phyloP scores from a whole-genome alignment of 1,284 basidiomycete species.

The Mrakiaceae sp. region DNA sequence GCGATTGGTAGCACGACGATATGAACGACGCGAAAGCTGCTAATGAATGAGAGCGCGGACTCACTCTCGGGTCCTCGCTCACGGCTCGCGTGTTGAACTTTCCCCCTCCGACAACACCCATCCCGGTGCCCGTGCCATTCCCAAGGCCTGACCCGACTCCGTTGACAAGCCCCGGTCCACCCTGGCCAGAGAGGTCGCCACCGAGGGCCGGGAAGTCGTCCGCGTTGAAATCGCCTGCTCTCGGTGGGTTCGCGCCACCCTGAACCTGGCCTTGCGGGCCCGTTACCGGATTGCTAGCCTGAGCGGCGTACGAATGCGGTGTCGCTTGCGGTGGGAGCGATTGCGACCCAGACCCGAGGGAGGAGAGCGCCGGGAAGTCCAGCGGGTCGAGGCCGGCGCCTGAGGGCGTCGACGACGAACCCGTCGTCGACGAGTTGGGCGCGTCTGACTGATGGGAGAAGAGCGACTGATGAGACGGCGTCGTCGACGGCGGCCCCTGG shows the following conservation, averaged over 20 bases:
- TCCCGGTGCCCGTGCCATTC: conserved; percentile 9
- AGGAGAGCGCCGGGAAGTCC: conserved; percentile 14
- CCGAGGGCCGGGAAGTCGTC: conserved; percentile 28
- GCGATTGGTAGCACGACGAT: no score
- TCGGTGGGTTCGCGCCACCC: not conserved
- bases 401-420: not conserved
- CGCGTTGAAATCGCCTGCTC: conserved; percentile 17
- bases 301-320: conserved; percentile 23
- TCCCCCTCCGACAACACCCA: conserved; percentile 10
- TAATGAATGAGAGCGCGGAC: not conserved
- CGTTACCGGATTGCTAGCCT: conserved; percentile 16
- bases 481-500: conserved; percentile 15
- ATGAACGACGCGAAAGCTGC: not conserved
- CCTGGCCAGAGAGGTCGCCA: conserved; percentile 9
- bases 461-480: conserved; percentile 17
- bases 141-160: conserved; percentile 9
- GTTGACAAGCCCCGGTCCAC: conserved; percentile 5
- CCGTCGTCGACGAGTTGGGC: not conserved
- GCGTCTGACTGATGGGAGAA: conserved; percentile 14
- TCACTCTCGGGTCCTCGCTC: conserved; percentile 13
- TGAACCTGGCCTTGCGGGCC: not conserved
- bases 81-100: conserved; percentile 10
- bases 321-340: conserved; percentile 14
- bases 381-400: conserved; percentile 1
- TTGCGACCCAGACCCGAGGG: conserved; percentile 5